Conservation (phyloP, 257 asterid genomes). For the Lantana camara region DNA sequence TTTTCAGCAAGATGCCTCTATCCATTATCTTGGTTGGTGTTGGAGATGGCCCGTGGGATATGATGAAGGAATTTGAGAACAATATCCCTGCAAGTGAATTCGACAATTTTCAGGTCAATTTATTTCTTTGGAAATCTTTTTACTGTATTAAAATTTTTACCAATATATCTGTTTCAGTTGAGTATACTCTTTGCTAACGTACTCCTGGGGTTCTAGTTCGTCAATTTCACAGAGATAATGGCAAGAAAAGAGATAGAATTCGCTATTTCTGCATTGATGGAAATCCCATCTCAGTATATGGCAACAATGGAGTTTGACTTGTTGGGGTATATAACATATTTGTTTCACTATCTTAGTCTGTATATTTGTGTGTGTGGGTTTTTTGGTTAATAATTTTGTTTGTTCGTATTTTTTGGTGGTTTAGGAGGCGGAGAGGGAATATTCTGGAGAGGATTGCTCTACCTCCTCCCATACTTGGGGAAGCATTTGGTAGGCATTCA, state of each 20-base stretch:
- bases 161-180: no score
- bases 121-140: no score
- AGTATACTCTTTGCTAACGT: no score
- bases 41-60: slow-evolving; percentile 98
- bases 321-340: slow-evolving; percentile 64
- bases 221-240: slow-evolving; percentile 87
- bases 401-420: slow-evolving; percentile 9
- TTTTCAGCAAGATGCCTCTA: slow-evolving; percentile 80
- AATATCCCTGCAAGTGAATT: slow-evolving; percentile 83
- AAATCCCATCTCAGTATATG: slow-evolving; percentile 83
- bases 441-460: slow-evolving; percentile 66
- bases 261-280: slow-evolving; percentile 93
- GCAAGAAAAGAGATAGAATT: slow-evolving; percentile 86
- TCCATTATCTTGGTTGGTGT: slow-evolving; percentile 87
- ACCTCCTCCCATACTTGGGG: slow-evolving; percentile 72
- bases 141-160: no score
- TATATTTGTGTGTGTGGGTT: slow-evolving; percentile 10
- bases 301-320: slow-evolving; percentile 78
- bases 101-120: slow-evolving; percentile 90
- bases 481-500: slow-evolving; percentile 35
- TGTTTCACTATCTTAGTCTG: not conserved
- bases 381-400: not conserved
- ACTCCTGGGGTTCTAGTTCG: slow-evolving; percentile 84
- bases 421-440: slow-evolving; percentile 53
- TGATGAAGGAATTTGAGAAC: slow-evolving; percentile 91